Evolutionary conservation across 73 alveolate species (phyloP).

Genomic region (Blepharisma stoltei): DNA sequence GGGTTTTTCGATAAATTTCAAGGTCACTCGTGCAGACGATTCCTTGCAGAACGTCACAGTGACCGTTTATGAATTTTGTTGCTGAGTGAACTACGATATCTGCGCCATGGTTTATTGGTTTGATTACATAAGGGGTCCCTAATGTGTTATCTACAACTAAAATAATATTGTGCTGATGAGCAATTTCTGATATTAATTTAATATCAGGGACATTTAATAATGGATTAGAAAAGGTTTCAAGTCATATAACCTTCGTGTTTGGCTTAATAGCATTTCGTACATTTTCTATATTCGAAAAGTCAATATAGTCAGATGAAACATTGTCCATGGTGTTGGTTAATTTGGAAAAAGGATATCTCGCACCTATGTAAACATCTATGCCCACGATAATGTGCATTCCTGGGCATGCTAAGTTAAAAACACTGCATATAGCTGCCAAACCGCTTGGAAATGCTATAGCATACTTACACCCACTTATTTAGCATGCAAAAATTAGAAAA

Average conservation of each 20-base stretch:
- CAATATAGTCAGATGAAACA: constrained; percentile 44
- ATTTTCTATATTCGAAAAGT: constrained; percentile 40
- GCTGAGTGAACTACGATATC: constrained; percentile 44
- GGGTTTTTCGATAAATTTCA: constrained; percentile 69
- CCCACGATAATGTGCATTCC: constrained; percentile 64
- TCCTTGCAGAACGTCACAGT: constrained; percentile 61
- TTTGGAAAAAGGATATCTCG: constrained; percentile 49
- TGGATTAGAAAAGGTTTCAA: constrained; percentile 67
- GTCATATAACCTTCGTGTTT: constrained; percentile 43
- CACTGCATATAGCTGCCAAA: constrained; percentile 64
- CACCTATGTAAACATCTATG: constrained; percentile 79
- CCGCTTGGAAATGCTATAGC: constrained; percentile 78
- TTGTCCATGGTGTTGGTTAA: constrained; percentile 32
- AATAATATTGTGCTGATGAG: neutral
- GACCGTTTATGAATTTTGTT: constrained; percentile 64
- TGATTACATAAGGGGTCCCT: constrained; percentile 37
- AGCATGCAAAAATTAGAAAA: too few species aligned
- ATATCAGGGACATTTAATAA: constrained; percentile 41
- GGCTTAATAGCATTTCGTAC: constrained; percentile 30
- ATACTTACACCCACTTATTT: too few species aligned
- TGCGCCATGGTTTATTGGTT: constrained; percentile 54
- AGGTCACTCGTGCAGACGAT: constrained; percentile 47
- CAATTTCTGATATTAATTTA: constrained; percentile 23
- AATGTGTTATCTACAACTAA: constrained; percentile 55
- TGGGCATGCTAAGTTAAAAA: constrained; percentile 14